Percentiles rank a stretch among this genome's conserved stretches.
Evolutionary conservation across 2,329 filamentous ascomycete species (phyloP).

Genomic region (Fusarium annulatum): DNA sequence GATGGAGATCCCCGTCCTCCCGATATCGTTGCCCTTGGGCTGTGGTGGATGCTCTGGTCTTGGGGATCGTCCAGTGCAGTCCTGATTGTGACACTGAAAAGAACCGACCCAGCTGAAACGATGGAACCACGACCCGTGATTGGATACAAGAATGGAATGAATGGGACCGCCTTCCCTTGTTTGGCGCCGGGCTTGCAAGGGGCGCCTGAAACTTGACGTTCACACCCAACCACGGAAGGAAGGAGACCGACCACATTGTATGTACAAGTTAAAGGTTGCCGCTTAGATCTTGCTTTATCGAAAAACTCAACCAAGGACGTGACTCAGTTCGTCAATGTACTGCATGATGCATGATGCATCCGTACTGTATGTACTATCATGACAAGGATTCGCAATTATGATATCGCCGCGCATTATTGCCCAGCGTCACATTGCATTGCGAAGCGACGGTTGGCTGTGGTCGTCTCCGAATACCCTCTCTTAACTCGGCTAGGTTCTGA

Average conservation of each 20-base stretch:
- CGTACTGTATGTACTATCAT: background rate
- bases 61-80: slow-evolving; percentile 17
- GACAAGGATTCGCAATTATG: slow-evolving; percentile 5
- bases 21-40: slow-evolving; percentile 1
- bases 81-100: slow-evolving; percentile 27
- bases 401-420: slow-evolving; percentile 4
- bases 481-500: background rate
- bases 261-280: background rate
- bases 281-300: slow-evolving; percentile 30
- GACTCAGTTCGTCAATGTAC: slow-evolving; percentile 1
- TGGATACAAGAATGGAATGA: slow-evolving; percentile 14
- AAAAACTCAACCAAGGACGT: slow-evolving; percentile 18
- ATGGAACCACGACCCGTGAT: slow-evolving; percentile 28
- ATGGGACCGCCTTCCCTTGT: slow-evolving; percentile 33
- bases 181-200: slow-evolving; percentile 31
- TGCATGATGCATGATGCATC: slow-evolving; percentile 10
- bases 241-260: background rate
- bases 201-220: slow-evolving; percentile 32
- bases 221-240: background rate
- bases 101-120: slow-evolving; percentile 41
- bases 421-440: background rate
- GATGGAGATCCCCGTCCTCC: slow-evolving; percentile 4
- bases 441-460: background rate
- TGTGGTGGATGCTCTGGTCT: slow-evolving; percentile 12
- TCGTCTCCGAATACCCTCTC: background rate